phyloP scores from a whole-genome alignment of 768 basidiomycete genomes.

The Mycena metata region DNA sequence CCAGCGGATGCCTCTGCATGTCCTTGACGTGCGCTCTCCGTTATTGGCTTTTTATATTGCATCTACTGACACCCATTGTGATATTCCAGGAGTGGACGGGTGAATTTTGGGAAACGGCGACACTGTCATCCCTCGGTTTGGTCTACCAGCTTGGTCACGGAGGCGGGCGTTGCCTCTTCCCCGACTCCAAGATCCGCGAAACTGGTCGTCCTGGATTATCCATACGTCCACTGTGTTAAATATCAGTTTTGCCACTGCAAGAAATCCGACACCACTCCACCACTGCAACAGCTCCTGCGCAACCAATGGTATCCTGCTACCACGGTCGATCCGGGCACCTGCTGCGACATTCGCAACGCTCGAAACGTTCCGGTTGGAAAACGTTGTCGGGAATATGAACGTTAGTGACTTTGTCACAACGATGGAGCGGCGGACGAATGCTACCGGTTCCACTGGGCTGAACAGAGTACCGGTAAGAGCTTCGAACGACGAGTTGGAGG shows the following conservation, averaged over 20 bases:
- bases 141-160: conserved; percentile 11
- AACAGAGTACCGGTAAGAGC: conserved; percentile 2
- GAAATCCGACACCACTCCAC: background rate
- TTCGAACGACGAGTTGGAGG: background rate
- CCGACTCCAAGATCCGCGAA: background rate
- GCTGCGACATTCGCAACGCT: background rate
- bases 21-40: background rate
- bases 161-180: background rate
- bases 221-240: background rate
- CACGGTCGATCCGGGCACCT: background rate
- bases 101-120: background rate
- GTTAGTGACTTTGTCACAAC: conserved; percentile 5
- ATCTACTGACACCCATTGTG: no score
- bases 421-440: background rate
- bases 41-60: no score
- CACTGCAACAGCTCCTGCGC: background rate
- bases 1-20: background rate
- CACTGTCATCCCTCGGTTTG: background rate
- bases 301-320: background rate
- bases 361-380: conserved; percentile 29
- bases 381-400: conserved; percentile 20
- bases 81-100: background rate
- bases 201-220: background rate
- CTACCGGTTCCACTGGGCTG: background rate
- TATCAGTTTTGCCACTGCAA: background rate